Conservation (phyloP, 1,284 basidiomycete species). For the Malassezia japonica region DNA sequence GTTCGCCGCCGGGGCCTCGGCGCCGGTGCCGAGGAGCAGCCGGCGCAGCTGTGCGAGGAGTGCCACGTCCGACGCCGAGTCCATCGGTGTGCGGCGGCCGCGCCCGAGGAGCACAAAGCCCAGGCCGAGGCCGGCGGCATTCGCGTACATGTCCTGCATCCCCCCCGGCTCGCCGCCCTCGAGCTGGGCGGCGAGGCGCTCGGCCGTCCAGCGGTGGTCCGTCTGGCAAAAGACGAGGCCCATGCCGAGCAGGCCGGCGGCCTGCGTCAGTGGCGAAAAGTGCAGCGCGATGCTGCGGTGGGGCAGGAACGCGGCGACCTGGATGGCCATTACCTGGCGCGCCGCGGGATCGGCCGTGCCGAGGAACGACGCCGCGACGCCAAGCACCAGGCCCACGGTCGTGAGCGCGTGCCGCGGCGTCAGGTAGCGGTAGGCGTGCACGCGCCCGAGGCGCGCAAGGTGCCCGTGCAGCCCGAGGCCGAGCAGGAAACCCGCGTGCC, state of each 20-base stretch:
- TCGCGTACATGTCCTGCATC: slow-evolving; percentile 74
- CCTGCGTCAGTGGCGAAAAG: slow-evolving; percentile 77
- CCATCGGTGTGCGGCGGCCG: slow-evolving; percentile 31
- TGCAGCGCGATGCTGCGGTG: slow-evolving; percentile 77
- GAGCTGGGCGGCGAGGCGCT: slow-evolving; percentile 60
- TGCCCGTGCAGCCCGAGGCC: slow-evolving; percentile 87
- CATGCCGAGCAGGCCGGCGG: slow-evolving; percentile 75
- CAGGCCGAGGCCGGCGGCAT: slow-evolving; percentile 76
- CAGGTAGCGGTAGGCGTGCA: slow-evolving; percentile 73
- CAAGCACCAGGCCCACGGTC: slow-evolving; percentile 82
- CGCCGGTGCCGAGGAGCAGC: slow-evolving; percentile 18
- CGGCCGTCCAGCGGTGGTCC: slow-evolving; percentile 78
- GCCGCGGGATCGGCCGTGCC: slow-evolving; percentile 77
- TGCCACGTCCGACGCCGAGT: slow-evolving; percentile 26
- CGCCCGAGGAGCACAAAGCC: slow-evolving; percentile 92
- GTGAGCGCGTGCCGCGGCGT: slow-evolving; percentile 90
- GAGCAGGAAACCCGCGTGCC: slow-evolving; percentile 91
- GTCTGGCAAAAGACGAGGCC: slow-evolving; percentile 83
- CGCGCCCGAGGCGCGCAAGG: slow-evolving; percentile 72
- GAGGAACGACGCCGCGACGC: slow-evolving; percentile 80
- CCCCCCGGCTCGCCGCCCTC: slow-evolving; percentile 67
- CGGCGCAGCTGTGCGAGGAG: slow-evolving; percentile 28
- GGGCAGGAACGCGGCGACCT: slow-evolving; percentile 82
- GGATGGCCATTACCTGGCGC: slow-evolving; percentile 80
- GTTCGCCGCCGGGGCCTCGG: background rate